A percentile compares a stretch with the other conserved stretches of the same genome.
These are phyloP conservation scores for Umbelopsis sp. DNA, from an alignment of 192 early-diverging fungal species.

Conservation along the genomic window DNA sequence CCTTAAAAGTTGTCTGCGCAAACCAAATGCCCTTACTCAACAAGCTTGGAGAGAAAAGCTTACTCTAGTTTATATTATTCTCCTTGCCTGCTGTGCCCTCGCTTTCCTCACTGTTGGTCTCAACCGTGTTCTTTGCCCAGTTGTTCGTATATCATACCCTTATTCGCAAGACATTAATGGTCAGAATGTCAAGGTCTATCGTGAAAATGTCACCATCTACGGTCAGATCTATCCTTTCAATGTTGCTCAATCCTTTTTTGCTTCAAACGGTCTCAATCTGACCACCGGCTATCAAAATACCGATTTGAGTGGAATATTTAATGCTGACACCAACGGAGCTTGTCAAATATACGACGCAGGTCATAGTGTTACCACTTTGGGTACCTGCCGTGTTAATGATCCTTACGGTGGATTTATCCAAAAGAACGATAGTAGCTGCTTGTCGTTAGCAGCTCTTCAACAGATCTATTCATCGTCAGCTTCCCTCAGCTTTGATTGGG, in stretches of 20 bases:
- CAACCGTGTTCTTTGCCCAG: conserved; percentile 34
- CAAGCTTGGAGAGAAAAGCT: conserved; percentile 64
- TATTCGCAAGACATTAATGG: conserved; percentile 25
- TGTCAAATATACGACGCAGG: conserved; percentile 11
- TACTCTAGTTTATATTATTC: conserved; percentile 40
- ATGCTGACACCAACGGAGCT: conserved; percentile 24
- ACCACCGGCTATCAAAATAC: conserved; percentile 33
- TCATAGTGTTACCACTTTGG: neutral
- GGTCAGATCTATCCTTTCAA: conserved; percentile 33
- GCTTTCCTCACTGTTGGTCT: conserved; percentile 53
- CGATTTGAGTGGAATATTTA: conserved; percentile 36
- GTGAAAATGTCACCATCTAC: conserved; percentile 31
- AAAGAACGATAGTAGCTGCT: conserved; percentile 19
- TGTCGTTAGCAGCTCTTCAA: conserved; percentile 23
- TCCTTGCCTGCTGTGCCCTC: conserved; percentile 31
- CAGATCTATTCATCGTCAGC: neutral
- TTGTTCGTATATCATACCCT: conserved; percentile 5
- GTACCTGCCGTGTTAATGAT: conserved; percentile 19
- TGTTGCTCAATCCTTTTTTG: conserved; percentile 26
- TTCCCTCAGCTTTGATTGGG: conserved; percentile 36
- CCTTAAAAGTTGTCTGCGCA: conserved; percentile 41
- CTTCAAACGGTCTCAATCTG: conserved; percentile 18
- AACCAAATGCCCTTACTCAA: conserved; percentile 41
- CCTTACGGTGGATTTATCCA: conserved; percentile 32
- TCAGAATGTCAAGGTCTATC: conserved; percentile 16